Evolutionary conservation across 176 grass and related monocot species (phyloP).

Genomic region (Olyra latifolia): DNA sequence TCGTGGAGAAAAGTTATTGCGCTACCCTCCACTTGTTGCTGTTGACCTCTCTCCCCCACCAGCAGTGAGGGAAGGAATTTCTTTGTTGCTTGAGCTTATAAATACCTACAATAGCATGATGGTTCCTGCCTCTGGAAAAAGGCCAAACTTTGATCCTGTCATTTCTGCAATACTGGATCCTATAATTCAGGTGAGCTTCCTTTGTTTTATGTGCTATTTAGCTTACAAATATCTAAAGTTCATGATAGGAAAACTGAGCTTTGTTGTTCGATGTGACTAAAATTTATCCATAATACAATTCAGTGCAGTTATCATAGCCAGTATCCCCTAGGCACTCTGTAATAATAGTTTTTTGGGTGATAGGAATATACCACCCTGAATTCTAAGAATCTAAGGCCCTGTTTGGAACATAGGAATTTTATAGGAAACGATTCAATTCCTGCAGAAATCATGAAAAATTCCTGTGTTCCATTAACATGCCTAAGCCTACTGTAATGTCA

Average conservation of each 20-base stretch:
- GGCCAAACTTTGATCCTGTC: slow-evolving; percentile 77
- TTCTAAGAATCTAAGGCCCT: not conserved
- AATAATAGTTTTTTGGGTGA: not conserved
- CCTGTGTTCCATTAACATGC: too few species aligned
- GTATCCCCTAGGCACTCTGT: not conserved
- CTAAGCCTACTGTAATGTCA: not conserved
- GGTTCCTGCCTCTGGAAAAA: slow-evolving; percentile 88
- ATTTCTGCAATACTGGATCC: slow-evolving; percentile 94
- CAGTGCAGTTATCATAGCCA: not conserved
- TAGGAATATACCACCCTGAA: not conserved
- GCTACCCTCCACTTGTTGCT: slow-evolving; percentile 88
- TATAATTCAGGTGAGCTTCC: slow-evolving; percentile 77
- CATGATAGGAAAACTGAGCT: not conserved
- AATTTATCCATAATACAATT: not conserved
- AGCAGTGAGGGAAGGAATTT: slow-evolving; percentile 82
- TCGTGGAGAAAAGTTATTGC: slow-evolving; percentile 78
- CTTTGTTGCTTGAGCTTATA: slow-evolving; percentile 88
- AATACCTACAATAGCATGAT: slow-evolving; percentile 93
- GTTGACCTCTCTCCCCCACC: slow-evolving; percentile 87
- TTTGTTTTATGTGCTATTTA: slow-evolving; percentile 16
- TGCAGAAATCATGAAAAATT: too few species aligned
- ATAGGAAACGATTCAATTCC: too few species aligned
- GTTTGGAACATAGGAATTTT: too few species aligned
- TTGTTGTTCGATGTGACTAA: not conserved
- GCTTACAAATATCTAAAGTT: not conserved